A percentile compares a stretch with the other conserved stretches of the same genome.
Evolutionary conservation across 305 asterid genomes (phyloP).

Genomic region (Rubia tinctorum): DNA sequence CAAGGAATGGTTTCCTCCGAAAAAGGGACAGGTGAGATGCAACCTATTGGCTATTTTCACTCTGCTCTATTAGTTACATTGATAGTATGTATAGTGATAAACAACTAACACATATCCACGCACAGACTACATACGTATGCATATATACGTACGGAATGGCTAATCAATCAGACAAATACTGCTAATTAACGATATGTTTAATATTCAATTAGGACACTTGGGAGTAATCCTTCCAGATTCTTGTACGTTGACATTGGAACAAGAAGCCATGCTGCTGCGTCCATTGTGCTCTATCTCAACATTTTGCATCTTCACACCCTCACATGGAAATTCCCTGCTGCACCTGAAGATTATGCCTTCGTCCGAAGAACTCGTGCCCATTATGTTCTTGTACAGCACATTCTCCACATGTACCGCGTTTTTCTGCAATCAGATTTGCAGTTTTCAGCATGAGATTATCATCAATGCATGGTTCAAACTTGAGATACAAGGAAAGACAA

Average conservation of each 20-base stretch:
- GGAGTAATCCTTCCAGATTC: slow-evolving; percentile 17
- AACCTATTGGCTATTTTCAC: neutral
- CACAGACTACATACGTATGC: neutral
- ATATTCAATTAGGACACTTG: neutral
- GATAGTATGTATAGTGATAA: no score
- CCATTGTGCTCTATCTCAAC: slow-evolving; percentile 38
- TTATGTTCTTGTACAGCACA: slow-evolving; percentile 64
- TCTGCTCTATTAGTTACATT: no score
- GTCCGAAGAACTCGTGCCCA: slow-evolving; percentile 70
- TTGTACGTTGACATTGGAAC: slow-evolving; percentile 16
- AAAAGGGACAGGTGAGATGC: neutral
- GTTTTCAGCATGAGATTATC: neutral
- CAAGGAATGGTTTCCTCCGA: neutral
- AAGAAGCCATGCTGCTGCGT: slow-evolving; percentile 19
- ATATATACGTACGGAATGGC: neutral
- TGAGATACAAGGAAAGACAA: neutral
- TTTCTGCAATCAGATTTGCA: slow-evolving; percentile 37
- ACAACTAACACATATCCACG: neutral
- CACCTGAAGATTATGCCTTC: slow-evolving; percentile 71
- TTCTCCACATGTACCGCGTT: slow-evolving; percentile 70
- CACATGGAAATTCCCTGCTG: slow-evolving; percentile 68
- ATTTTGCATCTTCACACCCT: slow-evolving; percentile 50
- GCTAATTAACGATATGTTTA: neutral
- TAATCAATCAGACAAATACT: neutral
- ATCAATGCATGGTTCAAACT: no score